Conservation (phyloP, 164 flowering plant species). For the Magnolia changhungtana region DNA sequence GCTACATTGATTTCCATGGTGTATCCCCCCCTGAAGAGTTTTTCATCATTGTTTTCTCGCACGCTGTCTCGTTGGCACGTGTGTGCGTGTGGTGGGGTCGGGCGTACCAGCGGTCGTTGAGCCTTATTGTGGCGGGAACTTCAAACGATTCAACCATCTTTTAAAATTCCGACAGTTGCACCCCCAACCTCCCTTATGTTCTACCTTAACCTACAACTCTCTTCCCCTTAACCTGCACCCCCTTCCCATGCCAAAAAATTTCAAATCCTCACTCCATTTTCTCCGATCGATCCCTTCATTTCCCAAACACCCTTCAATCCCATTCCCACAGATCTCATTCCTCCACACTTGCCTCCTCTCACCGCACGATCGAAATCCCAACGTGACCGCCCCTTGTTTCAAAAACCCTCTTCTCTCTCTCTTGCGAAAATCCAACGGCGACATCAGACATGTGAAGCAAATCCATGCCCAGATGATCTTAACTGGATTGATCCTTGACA, state of each 20-base stretch:
- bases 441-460: slow-evolving; percentile 48
- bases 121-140: no score
- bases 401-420: slow-evolving; percentile 44
- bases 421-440: slow-evolving; percentile 49
- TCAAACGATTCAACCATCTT: no score
- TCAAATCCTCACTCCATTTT: background rate
- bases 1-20: no score
- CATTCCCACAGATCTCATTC: background rate
- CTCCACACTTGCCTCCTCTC: slow-evolving; percentile 26
- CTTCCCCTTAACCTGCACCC: background rate
- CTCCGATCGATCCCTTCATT: background rate
- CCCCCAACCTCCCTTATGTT: no score
- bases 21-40: no score
- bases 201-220: no score
- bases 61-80: no score
- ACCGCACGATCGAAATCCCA: slow-evolving; percentile 27
- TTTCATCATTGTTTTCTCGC: no score
- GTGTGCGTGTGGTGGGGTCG: no score
- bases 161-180: no score
- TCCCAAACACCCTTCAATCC: slow-evolving; percentile 7
- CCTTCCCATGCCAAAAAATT: background rate
- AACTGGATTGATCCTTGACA: no score
- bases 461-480: slow-evolving; percentile 33
- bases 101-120: no score
- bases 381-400: slow-evolving; percentile 24